These are phyloP conservation scores for Yamadazyma dendronema DNA, from an alignment of 1,139 yeast species.

Conservation along the genomic window DNA sequence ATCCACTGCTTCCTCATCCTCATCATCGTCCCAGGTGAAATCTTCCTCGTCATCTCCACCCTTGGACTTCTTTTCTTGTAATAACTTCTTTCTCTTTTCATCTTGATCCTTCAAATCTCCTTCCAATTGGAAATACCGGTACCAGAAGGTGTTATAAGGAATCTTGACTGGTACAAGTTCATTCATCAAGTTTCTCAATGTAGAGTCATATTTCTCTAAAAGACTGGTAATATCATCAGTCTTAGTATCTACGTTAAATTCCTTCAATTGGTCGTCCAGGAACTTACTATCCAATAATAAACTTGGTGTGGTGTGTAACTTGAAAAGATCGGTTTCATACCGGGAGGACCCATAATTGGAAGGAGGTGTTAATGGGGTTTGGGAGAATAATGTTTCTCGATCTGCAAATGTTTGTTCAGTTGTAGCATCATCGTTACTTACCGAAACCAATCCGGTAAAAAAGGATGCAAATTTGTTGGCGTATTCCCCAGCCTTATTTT, in stretches of 20 bases:
- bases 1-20: slow-evolving; percentile 41
- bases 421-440: slow-evolving; percentile 18
- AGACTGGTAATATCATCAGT: slow-evolving; percentile 53
- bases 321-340: slow-evolving; percentile 40
- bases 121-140: slow-evolving; percentile 60
- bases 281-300: slow-evolving; percentile 18
- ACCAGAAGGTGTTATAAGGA: slow-evolving; percentile 70
- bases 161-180: slow-evolving; percentile 65
- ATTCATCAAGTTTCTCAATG: slow-evolving; percentile 58
- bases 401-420: slow-evolving; percentile 12
- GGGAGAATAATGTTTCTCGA: slow-evolving; percentile 24
- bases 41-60: slow-evolving; percentile 45
- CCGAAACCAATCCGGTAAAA: slow-evolving; percentile 50
- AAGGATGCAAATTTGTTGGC: slow-evolving; percentile 58
- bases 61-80: slow-evolving; percentile 36
- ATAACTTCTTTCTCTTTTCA: slow-evolving; percentile 59
- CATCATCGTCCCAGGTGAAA: slow-evolving; percentile 61
- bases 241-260: slow-evolving; percentile 47
- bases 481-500: slow-evolving; percentile 59
- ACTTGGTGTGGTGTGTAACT: slow-evolving; percentile 34
- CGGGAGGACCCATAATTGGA: slow-evolving; percentile 41
- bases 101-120: slow-evolving; percentile 61
- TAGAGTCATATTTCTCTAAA: slow-evolving; percentile 46
- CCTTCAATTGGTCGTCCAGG: slow-evolving; percentile 26
- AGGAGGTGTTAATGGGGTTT: slow-evolving; percentile 20